Conservation (phyloP, 805 yeast species). For the Wickerhamiella spandovensis region DNA sequence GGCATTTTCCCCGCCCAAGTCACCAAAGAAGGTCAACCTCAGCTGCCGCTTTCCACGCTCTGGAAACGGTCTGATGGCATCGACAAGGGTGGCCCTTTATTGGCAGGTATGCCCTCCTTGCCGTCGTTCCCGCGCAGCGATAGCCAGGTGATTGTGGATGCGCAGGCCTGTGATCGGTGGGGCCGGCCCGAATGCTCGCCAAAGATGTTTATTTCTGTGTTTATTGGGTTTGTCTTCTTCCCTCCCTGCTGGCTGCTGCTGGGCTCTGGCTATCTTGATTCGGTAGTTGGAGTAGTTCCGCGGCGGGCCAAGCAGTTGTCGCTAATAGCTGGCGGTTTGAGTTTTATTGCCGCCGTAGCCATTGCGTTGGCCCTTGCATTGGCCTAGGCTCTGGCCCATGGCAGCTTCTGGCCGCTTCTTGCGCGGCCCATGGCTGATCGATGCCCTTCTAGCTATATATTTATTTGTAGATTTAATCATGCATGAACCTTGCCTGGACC, state of each 20-base stretch:
- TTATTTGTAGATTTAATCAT: neutral
- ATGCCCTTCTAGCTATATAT: too few relatives aligned
- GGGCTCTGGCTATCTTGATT: conserved; percentile 27
- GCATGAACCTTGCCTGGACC: neutral
- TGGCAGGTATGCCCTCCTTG: conserved; percentile 14
- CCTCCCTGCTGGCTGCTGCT: conserved; percentile 30
- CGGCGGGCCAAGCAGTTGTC: conserved; percentile 21
- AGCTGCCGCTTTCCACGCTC: neutral
- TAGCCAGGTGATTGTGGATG: conserved; percentile 1
- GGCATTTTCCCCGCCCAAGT: neutral
- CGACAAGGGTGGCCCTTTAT: conserved; percentile 5
- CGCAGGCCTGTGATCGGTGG: conserved; percentile 12
- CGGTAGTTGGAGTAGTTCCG: conserved; percentile 23
- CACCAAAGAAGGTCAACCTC: neutral
- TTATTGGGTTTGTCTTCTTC: conserved; percentile 18
- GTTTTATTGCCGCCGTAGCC: conserved; percentile 31
- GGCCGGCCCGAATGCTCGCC: conserved; percentile 13
- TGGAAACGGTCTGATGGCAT: conserved; percentile 1
- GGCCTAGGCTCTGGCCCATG: neutral
- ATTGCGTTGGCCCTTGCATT: conserved; percentile 29
- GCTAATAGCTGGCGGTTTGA: conserved; percentile 23
- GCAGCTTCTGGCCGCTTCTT: too few relatives aligned
- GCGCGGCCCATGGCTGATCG: too few relatives aligned
- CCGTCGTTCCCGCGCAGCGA: conserved; percentile 11
- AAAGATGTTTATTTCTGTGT: conserved; percentile 12